A percentile compares a stretch with the other conserved stretches of the same genome.
Evolutionary conservation across 306 rosid genomes (phyloP).

Genomic region (Cucumis melo): DNA sequence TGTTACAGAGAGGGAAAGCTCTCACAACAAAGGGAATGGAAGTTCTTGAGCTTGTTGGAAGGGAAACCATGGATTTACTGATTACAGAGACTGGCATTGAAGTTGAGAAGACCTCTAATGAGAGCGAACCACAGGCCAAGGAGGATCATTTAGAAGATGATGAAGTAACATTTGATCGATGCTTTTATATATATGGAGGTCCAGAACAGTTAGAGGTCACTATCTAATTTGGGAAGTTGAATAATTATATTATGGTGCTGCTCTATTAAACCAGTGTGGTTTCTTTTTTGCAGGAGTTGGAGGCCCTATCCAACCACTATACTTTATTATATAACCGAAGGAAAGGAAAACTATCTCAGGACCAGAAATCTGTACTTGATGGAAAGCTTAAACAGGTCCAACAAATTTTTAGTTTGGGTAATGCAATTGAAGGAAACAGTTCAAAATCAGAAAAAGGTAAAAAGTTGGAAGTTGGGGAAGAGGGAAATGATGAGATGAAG

Average conservation of each 20-base stretch:
- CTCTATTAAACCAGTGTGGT: not conserved
- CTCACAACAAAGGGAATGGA: conserved; percentile 93
- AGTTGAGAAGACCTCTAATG: conserved; percentile 47
- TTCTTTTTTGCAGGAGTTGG: conserved; percentile 63
- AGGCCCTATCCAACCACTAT: conserved; percentile 82
- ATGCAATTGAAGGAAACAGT: conserved; percentile 49
- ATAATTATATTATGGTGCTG: not conserved
- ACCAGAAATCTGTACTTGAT: conserved; percentile 59
- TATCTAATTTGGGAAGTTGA: conserved; percentile 12
- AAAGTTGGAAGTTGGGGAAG: conserved; percentile 43
- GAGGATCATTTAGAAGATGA: conserved; percentile 57
- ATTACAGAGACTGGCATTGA: conserved; percentile 90
- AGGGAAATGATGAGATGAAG: conserved; percentile 72
- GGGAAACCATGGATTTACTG: conserved; percentile 84
- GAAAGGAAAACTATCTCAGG: conserved; percentile 60
- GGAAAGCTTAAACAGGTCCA: conserved; percentile 86
- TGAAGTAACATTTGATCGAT: conserved; percentile 90
- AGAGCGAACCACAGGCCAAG: conserved; percentile 27
- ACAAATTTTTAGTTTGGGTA: conserved; percentile 59
- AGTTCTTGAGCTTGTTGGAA: conserved; percentile 88
- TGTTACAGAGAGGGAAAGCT: conserved; percentile 76
- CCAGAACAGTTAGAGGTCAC: conserved; percentile 96
- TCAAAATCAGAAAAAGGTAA: conserved; percentile 60
- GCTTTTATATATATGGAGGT: conserved; percentile 97
- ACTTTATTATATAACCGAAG: conserved; percentile 74